Percentiles rank a stretch among this genome's conserved stretches.
phyloP scores from a whole-genome alignment of 495 filamentous ascomycete species.

The Aspergillus carlsbadensis region DNA sequence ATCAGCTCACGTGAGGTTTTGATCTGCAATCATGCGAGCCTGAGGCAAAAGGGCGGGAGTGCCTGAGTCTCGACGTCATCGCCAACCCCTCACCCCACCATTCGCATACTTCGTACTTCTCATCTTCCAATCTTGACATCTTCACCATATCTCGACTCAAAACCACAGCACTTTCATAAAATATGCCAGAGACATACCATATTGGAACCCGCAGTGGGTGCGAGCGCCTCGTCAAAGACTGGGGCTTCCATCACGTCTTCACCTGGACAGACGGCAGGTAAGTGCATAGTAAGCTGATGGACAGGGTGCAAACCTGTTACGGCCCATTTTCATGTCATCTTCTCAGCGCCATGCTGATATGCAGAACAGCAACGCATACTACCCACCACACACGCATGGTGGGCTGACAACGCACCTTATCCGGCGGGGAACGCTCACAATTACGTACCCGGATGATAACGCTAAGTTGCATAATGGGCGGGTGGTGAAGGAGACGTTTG shows the following conservation, averaged over 20 bases:
- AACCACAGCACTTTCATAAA: background rate
- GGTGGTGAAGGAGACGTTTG: constrained; percentile 63
- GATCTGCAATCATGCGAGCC: background rate
- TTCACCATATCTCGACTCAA: background rate
- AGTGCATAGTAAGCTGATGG: constrained; percentile 19
- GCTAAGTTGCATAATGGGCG: constrained; percentile 34
- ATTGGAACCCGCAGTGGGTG: constrained; percentile 48
- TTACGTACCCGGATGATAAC: constrained; percentile 70
- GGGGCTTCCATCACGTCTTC: constrained; percentile 76
- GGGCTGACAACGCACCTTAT: constrained; percentile 77
- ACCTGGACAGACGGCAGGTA: constrained; percentile 80
- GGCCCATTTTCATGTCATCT: too few species aligned
- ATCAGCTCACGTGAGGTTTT: too few species aligned
- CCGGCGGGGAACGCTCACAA: constrained; percentile 65
- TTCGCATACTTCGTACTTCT: too few species aligned
- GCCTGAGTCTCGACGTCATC: background rate
- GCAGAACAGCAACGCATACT: constrained; percentile 61
- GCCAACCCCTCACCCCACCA: background rate
- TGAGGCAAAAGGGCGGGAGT: background rate
- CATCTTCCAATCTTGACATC: background rate
- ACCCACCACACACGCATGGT: constrained; percentile 69
- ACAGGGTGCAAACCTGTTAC: background rate
- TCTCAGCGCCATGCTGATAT: background rate
- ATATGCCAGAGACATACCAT: constrained; percentile 26
- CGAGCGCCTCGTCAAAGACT: constrained; percentile 67